Percentiles rank a stretch among this genome's conserved stretches.
Conservation (phyloP, 352 stramenopile genomes). For the Pythium grandisporangium region DNA sequence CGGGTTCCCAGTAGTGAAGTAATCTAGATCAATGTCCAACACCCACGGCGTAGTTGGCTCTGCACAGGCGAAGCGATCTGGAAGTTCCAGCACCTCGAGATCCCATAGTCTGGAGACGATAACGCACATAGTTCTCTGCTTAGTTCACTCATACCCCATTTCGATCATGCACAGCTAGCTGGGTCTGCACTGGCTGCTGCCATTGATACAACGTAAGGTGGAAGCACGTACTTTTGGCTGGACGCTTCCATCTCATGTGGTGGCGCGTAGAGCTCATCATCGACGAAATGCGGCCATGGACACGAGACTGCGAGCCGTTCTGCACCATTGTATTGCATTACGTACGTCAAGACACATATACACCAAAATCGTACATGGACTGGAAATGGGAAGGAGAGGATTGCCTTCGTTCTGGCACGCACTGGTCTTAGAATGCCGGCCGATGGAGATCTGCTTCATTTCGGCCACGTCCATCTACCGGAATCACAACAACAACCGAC, state of each 20-base stretch:
- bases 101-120: constrained; percentile 22
- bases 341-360: too few relatives aligned
- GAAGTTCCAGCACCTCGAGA: constrained; percentile 5
- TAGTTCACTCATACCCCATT: too few relatives aligned
- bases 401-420: too few relatives aligned
- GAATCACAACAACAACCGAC: too few relatives aligned
- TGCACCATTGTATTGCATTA: too few relatives aligned
- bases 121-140: too few relatives aligned
- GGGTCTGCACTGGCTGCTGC: too few relatives aligned
- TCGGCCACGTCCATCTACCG: too few relatives aligned
- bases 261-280: constrained; percentile 51
- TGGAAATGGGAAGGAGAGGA: too few relatives aligned
- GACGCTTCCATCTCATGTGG: constrained; percentile 18
- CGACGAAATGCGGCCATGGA: constrained; percentile 56
- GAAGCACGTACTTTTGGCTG: constrained; percentile 16
- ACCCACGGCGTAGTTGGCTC: constrained; percentile 23
- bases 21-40: constrained; percentile 86
- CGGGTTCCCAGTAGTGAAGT: constrained; percentile 84
- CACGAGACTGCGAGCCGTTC: constrained; percentile 41
- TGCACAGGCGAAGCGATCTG: not conserved
- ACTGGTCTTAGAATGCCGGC: constrained; percentile 6
- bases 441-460: constrained; percentile 7
- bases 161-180: too few relatives aligned
- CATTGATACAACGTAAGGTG: not conserved
- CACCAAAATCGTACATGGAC: too few relatives aligned